Evolutionary conservation across 441 rosid genomes (phyloP), one percentile per base, ranked within the genome.

Genomic region (Biscutella laevigata): DNA sequence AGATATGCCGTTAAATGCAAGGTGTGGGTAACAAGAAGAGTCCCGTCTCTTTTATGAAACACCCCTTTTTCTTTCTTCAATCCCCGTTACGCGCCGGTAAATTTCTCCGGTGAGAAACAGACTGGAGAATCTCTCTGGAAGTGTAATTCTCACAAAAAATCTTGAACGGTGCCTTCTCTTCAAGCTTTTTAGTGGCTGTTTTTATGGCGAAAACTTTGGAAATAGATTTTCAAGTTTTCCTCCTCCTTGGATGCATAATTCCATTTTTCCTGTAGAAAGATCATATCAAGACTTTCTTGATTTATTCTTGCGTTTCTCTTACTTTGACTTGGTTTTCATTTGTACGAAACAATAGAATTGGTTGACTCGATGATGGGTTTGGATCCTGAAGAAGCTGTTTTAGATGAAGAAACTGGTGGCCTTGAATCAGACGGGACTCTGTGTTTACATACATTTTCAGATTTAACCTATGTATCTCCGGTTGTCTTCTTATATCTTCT

Each of bases 401-500:
- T 42, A 42, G 47, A 41, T 62, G 44, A 37, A 2, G 43, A 64
- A 11, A 9, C 8, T 56, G 8, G 8, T 52, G 34, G 35, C 43
- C 61, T 47, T 21, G 66, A 61, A 51, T 6, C 26, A 60, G 56
- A 45, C 7, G 37, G 65, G 68, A 69, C 78, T 15, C 28, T 84
- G 9, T 69, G 70, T 49, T 53, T 68, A n/a, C 96, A 91, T 67
- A 42, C 85, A 8, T 80, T 78, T 51, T 73, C 84, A 19, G 81
- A 91, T 72, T 69, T 91, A 34, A 79, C 82, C 22, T 14, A 71
- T 63, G 71, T 77, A 42, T 71, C 95, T 43, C 96, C 98, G 0
- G 45, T 83, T 11, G 90, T 91, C 1, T 91, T 91, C 80, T 65
- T 85, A 37, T 80, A 74, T 70, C 96, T 91, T 47, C 75, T 91